Percentiles rank a stretch among this genome's conserved stretches.
Conservation (phyloP, 2,329 filamentous ascomycete genomes). For the Coniochaeta sp. region DNA sequence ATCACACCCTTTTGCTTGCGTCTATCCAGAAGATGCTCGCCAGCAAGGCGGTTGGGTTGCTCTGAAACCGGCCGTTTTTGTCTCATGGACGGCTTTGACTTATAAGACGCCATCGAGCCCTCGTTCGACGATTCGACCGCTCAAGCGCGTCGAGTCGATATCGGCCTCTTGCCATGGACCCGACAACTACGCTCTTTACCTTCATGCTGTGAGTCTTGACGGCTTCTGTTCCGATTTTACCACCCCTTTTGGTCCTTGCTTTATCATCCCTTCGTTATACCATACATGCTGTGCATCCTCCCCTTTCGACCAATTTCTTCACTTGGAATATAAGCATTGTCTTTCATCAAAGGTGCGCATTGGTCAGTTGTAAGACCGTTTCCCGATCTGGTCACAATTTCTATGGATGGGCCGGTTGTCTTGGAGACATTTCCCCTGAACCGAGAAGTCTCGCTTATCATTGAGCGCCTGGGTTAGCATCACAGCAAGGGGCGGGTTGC, state of each 20-base stretch:
- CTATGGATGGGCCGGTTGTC: neutral
- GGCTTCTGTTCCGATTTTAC: slow-evolving; percentile 7
- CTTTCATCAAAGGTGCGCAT: neutral
- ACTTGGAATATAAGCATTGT: neutral
- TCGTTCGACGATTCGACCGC: slow-evolving; percentile 10
- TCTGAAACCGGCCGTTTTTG: slow-evolving; percentile 7
- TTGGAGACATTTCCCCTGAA: neutral
- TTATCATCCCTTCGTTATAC: neutral
- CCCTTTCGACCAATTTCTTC: neutral
- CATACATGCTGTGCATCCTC: neutral
- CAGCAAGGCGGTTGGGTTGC: neutral
- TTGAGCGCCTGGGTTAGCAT: neutral
- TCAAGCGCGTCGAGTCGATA: slow-evolving; percentile 17
- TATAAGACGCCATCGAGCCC: slow-evolving; percentile 13
- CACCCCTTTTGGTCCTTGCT: slow-evolving; percentile 14
- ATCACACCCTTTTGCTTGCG: slow-evolving; percentile 16
- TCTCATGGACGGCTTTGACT: neutral
- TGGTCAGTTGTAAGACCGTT: slow-evolving; percentile 1
- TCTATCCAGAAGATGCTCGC: slow-evolving; percentile 19
- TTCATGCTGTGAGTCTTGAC: slow-evolving; percentile 56
- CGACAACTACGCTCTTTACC: slow-evolving; percentile 59
- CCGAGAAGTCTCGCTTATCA: neutral
- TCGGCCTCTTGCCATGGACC: slow-evolving; percentile 39
- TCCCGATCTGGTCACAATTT: neutral
- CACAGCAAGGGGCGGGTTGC: neutral